Conservation (phyloP, 1,139 yeast species). For the Blastobotrys malaysiensis region DNA sequence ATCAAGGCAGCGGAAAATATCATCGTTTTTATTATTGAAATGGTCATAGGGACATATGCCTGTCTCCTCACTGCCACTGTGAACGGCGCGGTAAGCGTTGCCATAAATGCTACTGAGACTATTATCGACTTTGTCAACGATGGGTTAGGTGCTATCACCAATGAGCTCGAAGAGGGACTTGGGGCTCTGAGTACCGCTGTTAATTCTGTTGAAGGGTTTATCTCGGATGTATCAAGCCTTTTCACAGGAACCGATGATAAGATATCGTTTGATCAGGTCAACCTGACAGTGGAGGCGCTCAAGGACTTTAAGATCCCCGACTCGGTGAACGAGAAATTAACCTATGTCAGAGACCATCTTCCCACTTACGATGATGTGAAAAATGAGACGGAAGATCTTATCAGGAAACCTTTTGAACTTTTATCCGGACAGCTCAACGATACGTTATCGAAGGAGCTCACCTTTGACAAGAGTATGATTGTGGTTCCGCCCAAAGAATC, state of each 20-base stretch:
- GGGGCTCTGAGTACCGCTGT: constrained; percentile 47
- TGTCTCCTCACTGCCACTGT: constrained; percentile 73
- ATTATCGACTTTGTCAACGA: constrained; percentile 55
- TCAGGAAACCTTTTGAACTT: constrained; percentile 49
- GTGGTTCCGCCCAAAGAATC: constrained; percentile 13
- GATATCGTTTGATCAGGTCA: constrained; percentile 39
- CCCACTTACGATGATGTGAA: constrained; percentile 57
- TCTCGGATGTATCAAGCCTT: constrained; percentile 44
- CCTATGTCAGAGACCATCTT: constrained; percentile 40
- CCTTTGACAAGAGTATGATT: constrained; percentile 12
- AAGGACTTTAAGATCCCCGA: constrained; percentile 58
- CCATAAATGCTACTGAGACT: constrained; percentile 64
- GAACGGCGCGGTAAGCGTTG: constrained; percentile 66
- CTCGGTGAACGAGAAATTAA: constrained; percentile 50
- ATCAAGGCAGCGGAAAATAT: constrained; percentile 56
- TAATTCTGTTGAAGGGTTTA: constrained; percentile 36
- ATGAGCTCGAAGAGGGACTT: constrained; percentile 56
- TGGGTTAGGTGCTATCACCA: constrained; percentile 50
- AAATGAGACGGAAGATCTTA: constrained; percentile 43
- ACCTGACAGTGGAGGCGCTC: constrained; percentile 53
- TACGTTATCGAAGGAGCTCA: constrained; percentile 12
- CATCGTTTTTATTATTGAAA: constrained; percentile 58
- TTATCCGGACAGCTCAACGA: constrained; percentile 40
- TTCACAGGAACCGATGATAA: constrained; percentile 47
- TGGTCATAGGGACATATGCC: constrained; percentile 78